Percentiles rank a stretch among this genome's conserved stretches.
Conservation (phyloP, 2,329 filamentous ascomycete species). For the Sarocladium brachiariae region DNA sequence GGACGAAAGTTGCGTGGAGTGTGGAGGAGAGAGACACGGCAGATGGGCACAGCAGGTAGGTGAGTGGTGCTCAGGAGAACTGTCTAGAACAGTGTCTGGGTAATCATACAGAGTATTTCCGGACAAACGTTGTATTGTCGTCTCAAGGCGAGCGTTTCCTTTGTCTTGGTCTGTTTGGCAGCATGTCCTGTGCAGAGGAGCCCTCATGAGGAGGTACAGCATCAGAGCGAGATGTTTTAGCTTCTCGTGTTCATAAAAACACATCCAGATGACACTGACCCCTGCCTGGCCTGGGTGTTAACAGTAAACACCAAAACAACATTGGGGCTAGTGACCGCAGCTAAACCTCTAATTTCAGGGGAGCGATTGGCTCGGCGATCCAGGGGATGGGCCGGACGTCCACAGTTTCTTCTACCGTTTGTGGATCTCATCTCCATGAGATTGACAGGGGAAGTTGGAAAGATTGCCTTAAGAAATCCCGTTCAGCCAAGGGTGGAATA, state of each 20-base stretch:
- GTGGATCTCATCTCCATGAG: slow-evolving; percentile 3
- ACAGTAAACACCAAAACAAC: not conserved
- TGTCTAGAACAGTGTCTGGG: slow-evolving; percentile 8
- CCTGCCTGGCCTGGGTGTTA: too few relatives aligned
- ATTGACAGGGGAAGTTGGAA: not conserved
- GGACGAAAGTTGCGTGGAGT: not conserved
- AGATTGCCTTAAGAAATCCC: not conserved
- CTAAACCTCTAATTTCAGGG: not conserved
- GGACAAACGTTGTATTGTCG: not conserved
- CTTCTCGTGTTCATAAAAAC: not conserved
- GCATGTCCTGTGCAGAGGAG: not conserved
- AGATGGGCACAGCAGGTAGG: slow-evolving; percentile 1
- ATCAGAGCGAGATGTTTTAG: not conserved
- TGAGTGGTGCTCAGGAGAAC: not conserved
- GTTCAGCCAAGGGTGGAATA: not conserved
- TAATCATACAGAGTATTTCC: not conserved
- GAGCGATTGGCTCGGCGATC: not conserved
- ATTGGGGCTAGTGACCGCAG: slow-evolving; percentile 3
- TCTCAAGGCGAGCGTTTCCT: too few relatives aligned
- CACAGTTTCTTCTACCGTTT: slow-evolving; percentile 1
- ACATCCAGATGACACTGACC: not conserved
- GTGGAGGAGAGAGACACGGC: slow-evolving; percentile 6
- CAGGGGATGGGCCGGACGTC: not conserved
- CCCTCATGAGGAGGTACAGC: not conserved
- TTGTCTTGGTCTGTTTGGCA: not conserved